Evolutionary conservation across 2,329 filamentous ascomycete species (phyloP), one percentile per base, ranked within the genome.

Genomic region (Claviceps sorghi): DNA sequence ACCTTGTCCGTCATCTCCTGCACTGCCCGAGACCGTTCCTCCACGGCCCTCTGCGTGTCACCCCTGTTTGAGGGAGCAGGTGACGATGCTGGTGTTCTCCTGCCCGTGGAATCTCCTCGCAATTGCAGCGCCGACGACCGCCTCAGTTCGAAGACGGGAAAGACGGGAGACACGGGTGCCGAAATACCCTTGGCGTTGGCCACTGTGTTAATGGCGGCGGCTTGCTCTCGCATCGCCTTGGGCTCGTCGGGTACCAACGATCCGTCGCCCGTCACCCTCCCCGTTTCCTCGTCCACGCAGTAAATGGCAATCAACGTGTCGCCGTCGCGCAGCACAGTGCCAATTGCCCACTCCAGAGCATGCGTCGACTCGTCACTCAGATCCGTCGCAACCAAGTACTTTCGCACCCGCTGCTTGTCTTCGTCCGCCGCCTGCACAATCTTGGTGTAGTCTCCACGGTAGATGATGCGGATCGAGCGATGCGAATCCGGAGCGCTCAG

Each of bases 341-440:
- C 93, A 52, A 98, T 90, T 0, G 91, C 93, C 93, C 93, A 98
- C 66, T 98, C 93, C 34, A 98, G 75, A 1, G 93, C 93, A 65
- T 97, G 94, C 7, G 88, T 87, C 4, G 91, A 90, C 69, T 98
- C 93, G 40, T 93, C 87, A 59, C 90, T 96, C 3, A 97, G 72
- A 67, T 98, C 93, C 0, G 88, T 96, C 3, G 93, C 91, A n/a
- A 96, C 89, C 17, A 98, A 72, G 64, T 97, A 98, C 61, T 93
- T 94, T 51, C 93, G 80, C 55, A 91, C 79, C 51, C 86, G 80
- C 49, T 86, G 81, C 49, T 87, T 77, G 50, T 88, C 87, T 13
- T 88, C 84, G 53, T 90, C 83, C 0, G 86, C 86, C 61, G 90
- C 82, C 58, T 84, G 78, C 44, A 86, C 82, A 58, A 95, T 83